Base-by-base conservation (phyloP, 768 basidiomycete species). In the Hygrophoropsis aurantiaca region DNA sequence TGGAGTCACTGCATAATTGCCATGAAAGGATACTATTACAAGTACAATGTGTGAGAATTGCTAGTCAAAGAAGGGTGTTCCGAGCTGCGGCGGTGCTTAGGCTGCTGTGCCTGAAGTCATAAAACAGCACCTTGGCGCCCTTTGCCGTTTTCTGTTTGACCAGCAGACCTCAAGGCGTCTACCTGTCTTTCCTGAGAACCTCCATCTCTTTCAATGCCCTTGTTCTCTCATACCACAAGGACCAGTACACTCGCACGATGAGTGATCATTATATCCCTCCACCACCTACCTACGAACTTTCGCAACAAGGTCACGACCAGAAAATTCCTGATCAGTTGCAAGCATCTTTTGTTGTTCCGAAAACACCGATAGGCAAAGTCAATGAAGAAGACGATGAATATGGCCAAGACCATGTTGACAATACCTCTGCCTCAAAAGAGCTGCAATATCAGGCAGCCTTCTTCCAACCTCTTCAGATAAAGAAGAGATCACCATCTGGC, bases 281-380 rank as follows among this genome's bases (percentile, higher is more conserved):
- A 3, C 75, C 74, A 1, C 74, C 74, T 1, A 62, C 74, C 1
- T 77, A 77, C 59, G 65, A 74, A 41, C 50, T 58, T 44, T 67
- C 69, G 9, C 57, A 70, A 18, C 58, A 66, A 34, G 67, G 66
- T 35, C 79, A 75, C 39, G 80, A 85, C 59, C 74, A 68, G 40
- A 85, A 83, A 63, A 65, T 76, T 34, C 58, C 71, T 2, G 63
- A 65, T 40, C 39, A 51, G 18, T 18, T 42, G 2, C 59, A 56
- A 27, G 39, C 26, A 6, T 16, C 48, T 49, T 26, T 48, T 51
- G 26, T 21, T 44, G 11, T 42, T 16, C 16, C 53, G 18, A 59
- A 58, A 16, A 11, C 40, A 24, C 52, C 52, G 18, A 44, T 55
- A 16, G 35, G 32, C 20, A 46, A 25, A n/a, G 45, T 36, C 36